Conservation (phyloP, 148 eudicot species). For the Dysphania ambrosioides region DNA sequence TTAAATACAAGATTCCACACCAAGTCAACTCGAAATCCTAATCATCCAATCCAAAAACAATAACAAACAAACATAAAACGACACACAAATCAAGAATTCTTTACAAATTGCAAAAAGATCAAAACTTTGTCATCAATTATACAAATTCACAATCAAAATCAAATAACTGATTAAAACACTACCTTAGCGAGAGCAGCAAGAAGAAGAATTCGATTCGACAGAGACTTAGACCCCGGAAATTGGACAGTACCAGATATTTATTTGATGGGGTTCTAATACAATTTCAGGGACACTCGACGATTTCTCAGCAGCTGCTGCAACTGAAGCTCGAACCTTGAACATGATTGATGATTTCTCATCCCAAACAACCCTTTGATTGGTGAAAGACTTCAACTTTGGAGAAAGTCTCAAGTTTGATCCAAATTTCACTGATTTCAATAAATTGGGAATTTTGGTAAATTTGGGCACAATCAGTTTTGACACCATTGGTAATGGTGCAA, state of each 20-base stretch:
- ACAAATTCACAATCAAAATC: not conserved
- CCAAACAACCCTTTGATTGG: conserved; percentile 23
- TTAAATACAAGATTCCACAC: not conserved
- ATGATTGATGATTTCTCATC: conserved; percentile 28
- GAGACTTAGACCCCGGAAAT: conserved; percentile 90
- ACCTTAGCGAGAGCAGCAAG: conserved; percentile 97
- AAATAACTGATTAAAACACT: too few relatives aligned
- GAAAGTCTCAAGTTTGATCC: conserved; percentile 40
- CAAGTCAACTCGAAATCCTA: not conserved
- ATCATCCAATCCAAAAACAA: not conserved
- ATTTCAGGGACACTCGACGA: conserved; percentile 69
- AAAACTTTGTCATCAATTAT: not conserved
- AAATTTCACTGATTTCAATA: conserved; percentile 24
- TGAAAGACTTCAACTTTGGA: conserved; percentile 39
- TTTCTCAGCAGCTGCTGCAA: conserved; percentile 60
- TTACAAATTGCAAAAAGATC: not conserved
- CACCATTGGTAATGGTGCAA: conserved; percentile 39
- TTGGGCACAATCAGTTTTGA: conserved; percentile 28
- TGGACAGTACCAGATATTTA: conserved; percentile 84
- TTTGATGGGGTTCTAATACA: conserved; percentile 77
- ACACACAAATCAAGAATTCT: not conserved
- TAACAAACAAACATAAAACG: not conserved
- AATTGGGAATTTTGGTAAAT: conserved; percentile 36
- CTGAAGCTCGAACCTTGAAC: conserved; percentile 51
- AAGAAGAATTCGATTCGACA: conserved; percentile 86